A percentile compares a stretch with the other conserved stretches of the same genome.
Evolutionary conservation across 2,329 filamentous ascomycete species (phyloP).

Genomic region (Graphiopsis chlorocephala): DNA sequence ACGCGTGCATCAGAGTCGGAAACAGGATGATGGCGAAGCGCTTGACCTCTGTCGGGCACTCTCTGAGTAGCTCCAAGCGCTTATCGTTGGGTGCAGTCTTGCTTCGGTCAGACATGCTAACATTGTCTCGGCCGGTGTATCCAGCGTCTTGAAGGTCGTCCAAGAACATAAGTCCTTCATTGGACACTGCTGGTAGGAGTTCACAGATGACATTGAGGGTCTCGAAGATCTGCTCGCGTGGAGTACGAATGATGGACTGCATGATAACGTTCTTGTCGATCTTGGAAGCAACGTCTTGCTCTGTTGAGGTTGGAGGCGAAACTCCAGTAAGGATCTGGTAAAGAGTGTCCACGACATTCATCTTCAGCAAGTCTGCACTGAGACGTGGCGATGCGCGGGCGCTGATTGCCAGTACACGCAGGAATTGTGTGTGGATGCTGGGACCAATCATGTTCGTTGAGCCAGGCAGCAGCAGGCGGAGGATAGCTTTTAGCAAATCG

Average conservation of each 20-base stretch:
- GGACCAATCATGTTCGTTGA: slow-evolving; percentile 93
- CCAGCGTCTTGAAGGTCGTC: slow-evolving; percentile 50
- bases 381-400: slow-evolving; percentile 83
- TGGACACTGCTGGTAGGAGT: slow-evolving; percentile 73
- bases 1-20: slow-evolving; percentile 92
- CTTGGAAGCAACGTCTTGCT: slow-evolving; percentile 71
- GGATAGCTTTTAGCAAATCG: slow-evolving; percentile 77
- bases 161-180: slow-evolving; percentile 51
- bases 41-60: slow-evolving; percentile 82
- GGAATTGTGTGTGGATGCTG: slow-evolving; percentile 93
- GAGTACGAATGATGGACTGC: slow-evolving; percentile 95
- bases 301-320: slow-evolving; percentile 76
- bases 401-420: slow-evolving; percentile 85
- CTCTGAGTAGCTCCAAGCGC: slow-evolving; percentile 73
- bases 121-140: slow-evolving; percentile 46
- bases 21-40: slow-evolving; percentile 91
- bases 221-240: slow-evolving; percentile 93
- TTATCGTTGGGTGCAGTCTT: slow-evolving; percentile 70
- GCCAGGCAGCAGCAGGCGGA: slow-evolving; percentile 84
- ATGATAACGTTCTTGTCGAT: slow-evolving; percentile 97
- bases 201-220: slow-evolving; percentile 97
- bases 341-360: slow-evolving; percentile 94
- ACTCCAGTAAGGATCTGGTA: slow-evolving; percentile 97
- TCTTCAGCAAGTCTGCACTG: slow-evolving; percentile 87
- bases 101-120: slow-evolving; percentile 42